Base-by-base conservation (phyloP, 495 filamentous ascomycete species). In the Penicillium turbatum region DNA sequence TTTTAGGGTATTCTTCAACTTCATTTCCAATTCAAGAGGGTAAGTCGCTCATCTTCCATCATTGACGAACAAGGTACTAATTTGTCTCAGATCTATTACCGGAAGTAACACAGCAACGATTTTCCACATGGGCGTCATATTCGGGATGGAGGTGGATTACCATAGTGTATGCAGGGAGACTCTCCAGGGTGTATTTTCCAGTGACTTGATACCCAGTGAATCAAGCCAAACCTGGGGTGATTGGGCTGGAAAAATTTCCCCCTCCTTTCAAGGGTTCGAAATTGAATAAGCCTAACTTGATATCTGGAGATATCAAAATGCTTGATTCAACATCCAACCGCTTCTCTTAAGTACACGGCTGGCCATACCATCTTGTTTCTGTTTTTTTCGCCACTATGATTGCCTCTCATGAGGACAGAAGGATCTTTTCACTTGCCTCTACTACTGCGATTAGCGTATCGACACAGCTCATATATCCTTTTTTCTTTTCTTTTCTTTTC, bases 1-100 rank as follows among this genome's bases (percentile, higher is more conserved):
- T 54, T 50, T 53, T 53, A 95, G 88, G 95, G 93, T 31, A 96
- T 99, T 63, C 79, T 99, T 29, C 92, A 97, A 75, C 77, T 99
- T 31, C 93, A 97, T 70, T 98, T 99, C 70, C 90, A 97, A 68
- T 95, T 97, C 77, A 97, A 97, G 70, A 92, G 85, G 68, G 83
- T 85, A 64, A 60, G 72, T 61, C 7, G 9, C 27, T 36, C 39
- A 17, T 32, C 39, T 27, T 12, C 15, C 21, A 24, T 24, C 21
- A 7, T 48, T 39, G 9, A 41, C 44, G 6, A 35, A 26, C 19
- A 48, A 11, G 37, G 45, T 8, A 45, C 17, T 40, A 53, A 57
- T 66, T 31, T 60, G 55, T 59, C 55, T 59, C 41, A 73, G 70
- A 73, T 73, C 53, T 73, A 73, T 60, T 73, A 71, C 49, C 68